Conservation (phyloP, 73 alveolate species). For the Tetrahymena thermophila region DNA sequence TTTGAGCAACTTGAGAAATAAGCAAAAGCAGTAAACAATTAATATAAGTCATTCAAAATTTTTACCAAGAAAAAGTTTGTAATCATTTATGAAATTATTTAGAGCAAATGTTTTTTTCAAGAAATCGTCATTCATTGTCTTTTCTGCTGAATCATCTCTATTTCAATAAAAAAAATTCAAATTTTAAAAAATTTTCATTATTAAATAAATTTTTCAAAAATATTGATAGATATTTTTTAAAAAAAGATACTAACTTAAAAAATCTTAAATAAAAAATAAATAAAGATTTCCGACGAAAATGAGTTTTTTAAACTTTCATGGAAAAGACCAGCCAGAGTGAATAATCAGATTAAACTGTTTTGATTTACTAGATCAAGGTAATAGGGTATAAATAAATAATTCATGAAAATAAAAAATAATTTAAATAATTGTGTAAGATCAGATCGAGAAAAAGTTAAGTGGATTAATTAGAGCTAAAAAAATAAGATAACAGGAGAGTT, state of each 20-base stretch:
- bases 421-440: neutral
- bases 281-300: neutral
- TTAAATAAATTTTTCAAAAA: no score
- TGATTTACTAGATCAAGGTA: neutral
- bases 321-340: neutral
- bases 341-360: neutral
- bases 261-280: neutral
- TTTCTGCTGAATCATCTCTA: neutral
- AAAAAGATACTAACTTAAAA: no score
- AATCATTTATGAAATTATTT: neutral
- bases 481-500: neutral
- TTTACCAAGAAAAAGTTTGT: neutral
- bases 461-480: no score
- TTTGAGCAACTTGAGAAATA: no score
- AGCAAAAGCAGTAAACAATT: neutral
- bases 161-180: neutral
- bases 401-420: neutral
- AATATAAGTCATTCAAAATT: neutral
- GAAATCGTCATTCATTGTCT: neutral
- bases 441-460: neutral
- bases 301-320: no score
- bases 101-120: neutral
- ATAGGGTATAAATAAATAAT: no score
- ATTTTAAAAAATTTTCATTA: neutral
- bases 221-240: neutral